These are phyloP conservation scores for Cucumis sativus DNA, from an alignment of 306 rosid species.

Conservation along the genomic window Cucumber_9930_V3 NC_026655.2:2452001-2452500, in stretches of 20 bases:
- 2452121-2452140: constrained; percentile 38
- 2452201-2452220: constrained; percentile 6
- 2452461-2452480: background rate
- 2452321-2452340: background rate
- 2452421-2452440: background rate
- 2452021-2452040: constrained; percentile 1
- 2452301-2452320: background rate
- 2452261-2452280: background rate
- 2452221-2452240: background rate
- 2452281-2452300: background rate
- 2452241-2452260: background rate
- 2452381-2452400: background rate
- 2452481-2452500: background rate
- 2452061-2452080: constrained; percentile 17
- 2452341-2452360: background rate
- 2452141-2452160: constrained; percentile 47
- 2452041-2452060: constrained; percentile 3
- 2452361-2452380: background rate
- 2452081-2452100: constrained; percentile 6
- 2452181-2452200: constrained; percentile 34
- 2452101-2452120: constrained; percentile 25
- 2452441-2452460: background rate
- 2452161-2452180: constrained; percentile 48
- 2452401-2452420: background rate
- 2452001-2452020: background rate